A percentile compares a stretch with the other conserved stretches of the same genome.
These are phyloP conservation scores for Apiospora kogelbergensis DNA, from an alignment of 2,329 filamentous ascomycete species.

Conservation along the genomic window DNA sequence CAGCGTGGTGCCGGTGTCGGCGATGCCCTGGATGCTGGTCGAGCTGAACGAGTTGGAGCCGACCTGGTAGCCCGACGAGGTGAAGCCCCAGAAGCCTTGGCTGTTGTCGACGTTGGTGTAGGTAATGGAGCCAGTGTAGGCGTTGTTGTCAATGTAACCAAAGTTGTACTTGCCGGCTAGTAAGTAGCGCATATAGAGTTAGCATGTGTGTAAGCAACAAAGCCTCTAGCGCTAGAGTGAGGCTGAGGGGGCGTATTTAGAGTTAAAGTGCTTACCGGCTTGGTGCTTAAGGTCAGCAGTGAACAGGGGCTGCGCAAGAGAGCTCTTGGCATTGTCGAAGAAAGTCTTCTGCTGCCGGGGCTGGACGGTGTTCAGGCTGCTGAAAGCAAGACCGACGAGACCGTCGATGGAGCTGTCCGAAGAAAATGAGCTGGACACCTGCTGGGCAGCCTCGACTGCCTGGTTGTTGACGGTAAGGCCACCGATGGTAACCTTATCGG, in stretches of 20 bases:
- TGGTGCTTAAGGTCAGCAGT: slow-evolving; percentile 33
- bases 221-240: neutral
- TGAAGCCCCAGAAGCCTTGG: slow-evolving; percentile 35
- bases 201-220: neutral
- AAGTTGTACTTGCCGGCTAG: slow-evolving; percentile 35
- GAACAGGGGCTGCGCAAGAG: slow-evolving; percentile 29
- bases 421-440: slow-evolving; percentile 30
- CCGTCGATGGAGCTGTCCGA: slow-evolving; percentile 31
- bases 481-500: slow-evolving; percentile 30
- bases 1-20: slow-evolving; percentile 61
- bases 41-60: slow-evolving; percentile 14
- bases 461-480: slow-evolving; percentile 29
- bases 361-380: slow-evolving; percentile 32
- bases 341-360: slow-evolving; percentile 31
- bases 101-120: slow-evolving; percentile 28
- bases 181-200: neutral
- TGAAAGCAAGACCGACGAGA: slow-evolving; percentile 35
- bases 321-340: slow-evolving; percentile 31
- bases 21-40: slow-evolving; percentile 36
- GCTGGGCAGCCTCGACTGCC: slow-evolving; percentile 32
- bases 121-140: slow-evolving; percentile 27
- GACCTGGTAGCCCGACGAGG: slow-evolving; percentile 27
- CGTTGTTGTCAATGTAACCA: slow-evolving; percentile 30
- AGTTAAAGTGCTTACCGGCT: slow-evolving; percentile 3
- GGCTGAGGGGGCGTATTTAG: neutral